Conservation (phyloP, 768 basidiomycete genomes). For the Suillus clintonianus region DNA sequence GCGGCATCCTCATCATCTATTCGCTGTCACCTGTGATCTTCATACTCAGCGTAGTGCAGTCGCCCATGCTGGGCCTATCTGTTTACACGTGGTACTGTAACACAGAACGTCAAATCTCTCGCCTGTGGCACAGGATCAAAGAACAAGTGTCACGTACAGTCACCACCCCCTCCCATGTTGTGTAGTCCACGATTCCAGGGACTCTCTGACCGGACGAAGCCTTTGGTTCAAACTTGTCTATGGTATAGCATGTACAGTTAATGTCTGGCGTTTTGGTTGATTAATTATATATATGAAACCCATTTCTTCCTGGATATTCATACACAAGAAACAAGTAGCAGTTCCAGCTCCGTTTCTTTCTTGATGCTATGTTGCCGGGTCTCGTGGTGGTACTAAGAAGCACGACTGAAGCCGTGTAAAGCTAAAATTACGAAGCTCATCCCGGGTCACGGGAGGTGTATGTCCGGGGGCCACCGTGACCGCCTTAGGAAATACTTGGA, state of each 20-base stretch:
- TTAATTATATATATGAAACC: background rate
- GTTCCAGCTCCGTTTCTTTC: background rate
- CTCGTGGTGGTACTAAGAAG: background rate
- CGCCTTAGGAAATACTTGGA: background rate
- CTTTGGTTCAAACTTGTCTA: no score
- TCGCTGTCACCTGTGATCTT: no score
- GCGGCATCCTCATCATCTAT: no score
- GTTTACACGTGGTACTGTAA: no score
- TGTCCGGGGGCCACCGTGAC: background rate
- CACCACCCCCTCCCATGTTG: background rate
- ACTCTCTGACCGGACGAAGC: no score
- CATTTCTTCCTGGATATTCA: background rate
- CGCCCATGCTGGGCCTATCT: no score
- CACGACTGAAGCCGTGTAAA: background rate
- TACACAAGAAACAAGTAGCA: no score
- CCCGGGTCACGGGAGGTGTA: background rate
- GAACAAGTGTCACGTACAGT: background rate
- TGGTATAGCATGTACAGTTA: no score
- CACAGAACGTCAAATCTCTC: background rate
- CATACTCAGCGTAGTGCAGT: no score
- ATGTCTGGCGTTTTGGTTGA: background rate
- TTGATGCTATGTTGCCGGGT: background rate
- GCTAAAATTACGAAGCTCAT: background rate
- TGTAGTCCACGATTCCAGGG: background rate
- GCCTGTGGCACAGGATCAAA: background rate